Conservation (phyloP, 495 filamentous ascomycete species). For the Clohesyomyces aquaticus region DNA sequence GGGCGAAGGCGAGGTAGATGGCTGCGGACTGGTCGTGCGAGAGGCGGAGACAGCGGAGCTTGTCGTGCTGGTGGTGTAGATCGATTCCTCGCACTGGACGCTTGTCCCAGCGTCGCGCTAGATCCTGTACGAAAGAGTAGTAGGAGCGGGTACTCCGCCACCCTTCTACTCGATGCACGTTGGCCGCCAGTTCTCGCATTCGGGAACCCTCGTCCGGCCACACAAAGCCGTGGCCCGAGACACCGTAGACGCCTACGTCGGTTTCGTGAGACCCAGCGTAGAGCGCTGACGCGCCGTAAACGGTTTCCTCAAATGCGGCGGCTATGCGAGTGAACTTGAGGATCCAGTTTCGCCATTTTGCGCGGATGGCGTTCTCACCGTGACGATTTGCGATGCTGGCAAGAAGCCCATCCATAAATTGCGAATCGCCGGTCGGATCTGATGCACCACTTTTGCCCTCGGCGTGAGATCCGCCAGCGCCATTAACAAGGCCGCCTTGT, state of each 20-base stretch:
- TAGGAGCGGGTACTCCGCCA: constrained; percentile 95
- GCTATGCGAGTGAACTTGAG: constrained; percentile 87
- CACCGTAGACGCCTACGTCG: constrained; percentile 66
- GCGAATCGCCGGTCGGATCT: constrained; percentile 84
- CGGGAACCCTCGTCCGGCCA: constrained; percentile 85
- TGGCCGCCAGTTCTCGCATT: constrained; percentile 82
- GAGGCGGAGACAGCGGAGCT: constrained; percentile 77
- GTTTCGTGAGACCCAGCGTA: constrained; percentile 71
- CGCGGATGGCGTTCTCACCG: constrained; percentile 85
- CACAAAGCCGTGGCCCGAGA: constrained; percentile 88
- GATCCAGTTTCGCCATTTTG: constrained; percentile 90
- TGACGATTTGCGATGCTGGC: constrained; percentile 81
- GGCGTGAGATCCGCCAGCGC: constrained; percentile 24
- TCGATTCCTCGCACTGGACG: constrained; percentile 83
- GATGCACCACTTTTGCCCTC: constrained; percentile 27
- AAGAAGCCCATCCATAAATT: constrained; percentile 86
- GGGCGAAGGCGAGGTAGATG: constrained; percentile 78
- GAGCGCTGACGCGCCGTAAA: constrained; percentile 89
- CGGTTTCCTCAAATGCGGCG: constrained; percentile 91
- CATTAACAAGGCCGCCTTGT: constrained; percentile 44
- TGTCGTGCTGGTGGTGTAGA: constrained; percentile 88
- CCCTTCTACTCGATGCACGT: constrained; percentile 88
- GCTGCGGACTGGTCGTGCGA: constrained; percentile 69
- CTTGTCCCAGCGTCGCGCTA: constrained; percentile 64
- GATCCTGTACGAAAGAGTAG: constrained; percentile 88